Conservation (phyloP, 176 grass and related monocot species). For the Aegilops speltoides region DNA sequence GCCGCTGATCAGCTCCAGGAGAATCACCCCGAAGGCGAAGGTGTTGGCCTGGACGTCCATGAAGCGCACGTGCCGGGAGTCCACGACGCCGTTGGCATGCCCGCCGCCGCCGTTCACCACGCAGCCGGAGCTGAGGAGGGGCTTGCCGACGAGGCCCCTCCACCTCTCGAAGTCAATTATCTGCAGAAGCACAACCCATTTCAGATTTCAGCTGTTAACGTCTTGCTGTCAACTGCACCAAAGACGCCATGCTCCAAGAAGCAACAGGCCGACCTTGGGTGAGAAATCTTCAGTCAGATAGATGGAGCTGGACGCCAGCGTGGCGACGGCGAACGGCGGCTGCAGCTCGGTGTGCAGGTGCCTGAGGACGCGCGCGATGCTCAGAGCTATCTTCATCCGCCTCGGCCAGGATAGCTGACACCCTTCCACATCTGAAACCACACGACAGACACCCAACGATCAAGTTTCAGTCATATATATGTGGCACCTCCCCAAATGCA, state of each 20-base stretch:
- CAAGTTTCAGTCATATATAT: too few species aligned
- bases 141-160: constrained; percentile 61
- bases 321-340: constrained; percentile 66
- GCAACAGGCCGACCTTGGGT: constrained; percentile 55
- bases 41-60: constrained; percentile 87
- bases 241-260: neutral
- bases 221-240: neutral
- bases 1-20: constrained; percentile 84
- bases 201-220: neutral
- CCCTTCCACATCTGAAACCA: constrained; percentile 68
- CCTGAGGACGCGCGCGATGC: constrained; percentile 64
- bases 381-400: constrained; percentile 69
- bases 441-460: neutral
- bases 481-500: too few species aligned
- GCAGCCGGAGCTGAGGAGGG: constrained; percentile 36
- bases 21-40: constrained; percentile 72
- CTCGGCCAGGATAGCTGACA: constrained; percentile 85
- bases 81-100: constrained; percentile 33
- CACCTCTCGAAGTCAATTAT: constrained; percentile 94
- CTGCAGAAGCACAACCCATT: constrained; percentile 30
- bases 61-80: constrained; percentile 52
- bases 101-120: constrained; percentile 38
- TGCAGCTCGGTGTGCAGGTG: constrained; percentile 89
- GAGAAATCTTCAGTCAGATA: constrained; percentile 95
- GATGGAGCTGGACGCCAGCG: constrained; percentile 69